Base-by-base conservation (phyloP, 768 basidiomycete species). In the Trametes gibbosa region DNA sequence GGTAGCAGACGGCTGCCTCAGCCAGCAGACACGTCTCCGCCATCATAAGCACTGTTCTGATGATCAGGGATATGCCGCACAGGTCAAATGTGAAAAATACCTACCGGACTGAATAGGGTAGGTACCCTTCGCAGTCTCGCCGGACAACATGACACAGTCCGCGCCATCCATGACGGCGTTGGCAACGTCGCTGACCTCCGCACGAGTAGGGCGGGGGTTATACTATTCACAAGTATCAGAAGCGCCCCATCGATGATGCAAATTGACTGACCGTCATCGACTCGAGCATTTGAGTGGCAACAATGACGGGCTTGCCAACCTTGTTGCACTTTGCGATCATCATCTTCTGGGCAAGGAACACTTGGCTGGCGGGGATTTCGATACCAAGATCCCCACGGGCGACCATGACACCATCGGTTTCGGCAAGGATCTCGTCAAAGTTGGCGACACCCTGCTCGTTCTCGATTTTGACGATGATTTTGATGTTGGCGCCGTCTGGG, bases 301-400 rank as follows among this genome's bases (percentile, higher is more conserved):
- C 95, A 72, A 99, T 98, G 69, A 92, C 91, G 41, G 97, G 95
- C 80, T 99, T 99, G 67, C 97, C 97, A 54, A 84, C 87, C 69
- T 96, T 90, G 81, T 97, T 98, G 79, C 95, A 97, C 79, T 98
- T 98, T 59, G 96, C 86, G 68, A 98, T 99, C 95, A 99, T 99
- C 96, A 98, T 98, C 81, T 99, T 99, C 75, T 99, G 97, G 8
- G 97, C 97, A 68, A 98, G 80, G 83, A 99, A 99, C 45, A 99
- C 97, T 71, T 98, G 97, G 69, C 89, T 91, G 43, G 97, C 94
- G n/a, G 97, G 97, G 67, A 99, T 99, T 77, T 99, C 97, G 69
- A 99, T 99, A 74, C 97, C 97, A 50, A 99, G 82, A 73, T 99
- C 97, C 74, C 97, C 97, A 77, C 97, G 93, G 64, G 97, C 97